Base-by-base conservation (phyloP, 169 alveolate genomes). In the Toxoplasma gondii region DNA sequence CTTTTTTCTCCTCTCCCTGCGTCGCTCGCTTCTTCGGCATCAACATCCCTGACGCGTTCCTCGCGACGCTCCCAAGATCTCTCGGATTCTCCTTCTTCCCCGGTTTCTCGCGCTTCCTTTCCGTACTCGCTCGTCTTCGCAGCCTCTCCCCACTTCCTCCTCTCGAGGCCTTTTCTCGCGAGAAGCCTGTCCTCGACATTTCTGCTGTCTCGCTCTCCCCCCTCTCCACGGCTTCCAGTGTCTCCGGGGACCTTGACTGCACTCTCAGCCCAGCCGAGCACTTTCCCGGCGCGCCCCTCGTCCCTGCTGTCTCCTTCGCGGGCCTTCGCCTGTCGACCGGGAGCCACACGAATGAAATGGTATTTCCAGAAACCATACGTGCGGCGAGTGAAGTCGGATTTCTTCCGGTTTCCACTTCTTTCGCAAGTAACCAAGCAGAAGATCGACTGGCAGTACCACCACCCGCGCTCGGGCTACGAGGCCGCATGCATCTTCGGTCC, bases 401-500 rank as follows among this genome's bases (percentile, higher is more conserved):
- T 24, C 67, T 82, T 82, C 64, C 90, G 90, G 34, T 82, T 43
- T 41, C 90, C 90, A 38, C 41, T 36, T 22, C 39, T 43, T 67
- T 43, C 90, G 2, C 64, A 19, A 7, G 41, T 82, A 24, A 10
- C 90, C 31, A 22, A 44, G 38, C 67, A 38, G 91, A 84, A 54
- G 64, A 94, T 96, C 34, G 96, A 96, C 91, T 96, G 97, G 97
- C 94, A 94, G 93, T 94, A 96, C 88, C 87, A 87, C 41, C 84
- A 95, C 70, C 97, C 97, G 34, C 92, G 94, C 69, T 94, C 96
- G 16, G 96, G 96, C 95, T 95, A 94, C 67, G 90, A 82, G 24
- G 90, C 38, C 53, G 67, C 90, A 49, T 22, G 39, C 38, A 17
- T 38, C 41, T 78, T 36, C 45, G 86, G 86, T 17, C 86, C 44